A percentile compares a stretch with the other conserved stretches of the same genome.
Conservation (phyloP, 2,329 filamentous ascomycete genomes). For the Mollisiaceae sp. region DNA sequence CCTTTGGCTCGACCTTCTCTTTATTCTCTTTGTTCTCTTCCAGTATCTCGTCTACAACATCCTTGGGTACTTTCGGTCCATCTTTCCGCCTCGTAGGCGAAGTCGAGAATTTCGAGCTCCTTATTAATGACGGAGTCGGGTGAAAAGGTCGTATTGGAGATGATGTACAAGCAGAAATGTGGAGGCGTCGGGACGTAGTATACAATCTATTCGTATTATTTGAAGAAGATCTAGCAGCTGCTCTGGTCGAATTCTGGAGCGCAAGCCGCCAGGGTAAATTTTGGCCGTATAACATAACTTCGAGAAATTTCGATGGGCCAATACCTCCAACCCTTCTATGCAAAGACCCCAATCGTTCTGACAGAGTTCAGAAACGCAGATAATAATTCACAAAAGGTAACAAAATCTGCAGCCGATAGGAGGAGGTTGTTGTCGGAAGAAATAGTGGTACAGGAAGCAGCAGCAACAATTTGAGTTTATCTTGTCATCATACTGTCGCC, state of each 20-base stretch:
- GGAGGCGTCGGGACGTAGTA: constrained; percentile 30
- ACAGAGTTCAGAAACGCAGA: background rate
- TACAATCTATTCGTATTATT: constrained; percentile 34
- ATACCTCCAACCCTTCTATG: background rate
- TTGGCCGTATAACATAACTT: constrained; percentile 65
- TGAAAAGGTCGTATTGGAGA: constrained; percentile 65
- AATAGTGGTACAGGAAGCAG: background rate
- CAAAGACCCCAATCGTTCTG: constrained; percentile 2
- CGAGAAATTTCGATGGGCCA: constrained; percentile 9
- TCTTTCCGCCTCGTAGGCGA: constrained; percentile 57
- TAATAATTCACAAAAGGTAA: background rate
- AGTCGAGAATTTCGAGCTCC: constrained; percentile 52
- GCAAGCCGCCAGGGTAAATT: constrained; percentile 69
- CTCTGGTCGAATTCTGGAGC: constrained; percentile 41
- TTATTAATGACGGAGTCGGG: constrained; percentile 53
- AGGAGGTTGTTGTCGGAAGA: background rate
- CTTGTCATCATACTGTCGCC: background rate
- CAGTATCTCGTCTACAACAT: constrained; percentile 47
- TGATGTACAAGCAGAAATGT: constrained; percentile 63
- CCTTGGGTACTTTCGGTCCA: constrained; percentile 37
- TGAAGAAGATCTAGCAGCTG: constrained; percentile 29
- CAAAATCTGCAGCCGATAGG: background rate
- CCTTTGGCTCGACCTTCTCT: constrained; percentile 41
- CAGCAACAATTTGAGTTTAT: background rate
- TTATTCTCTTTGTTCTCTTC: constrained; percentile 49